Evolutionary conservation across 1,284 basidiomycete species (phyloP), one percentile per base, ranked within the genome.

Genomic region (Erythrobasidium hasegawianum): DNA sequence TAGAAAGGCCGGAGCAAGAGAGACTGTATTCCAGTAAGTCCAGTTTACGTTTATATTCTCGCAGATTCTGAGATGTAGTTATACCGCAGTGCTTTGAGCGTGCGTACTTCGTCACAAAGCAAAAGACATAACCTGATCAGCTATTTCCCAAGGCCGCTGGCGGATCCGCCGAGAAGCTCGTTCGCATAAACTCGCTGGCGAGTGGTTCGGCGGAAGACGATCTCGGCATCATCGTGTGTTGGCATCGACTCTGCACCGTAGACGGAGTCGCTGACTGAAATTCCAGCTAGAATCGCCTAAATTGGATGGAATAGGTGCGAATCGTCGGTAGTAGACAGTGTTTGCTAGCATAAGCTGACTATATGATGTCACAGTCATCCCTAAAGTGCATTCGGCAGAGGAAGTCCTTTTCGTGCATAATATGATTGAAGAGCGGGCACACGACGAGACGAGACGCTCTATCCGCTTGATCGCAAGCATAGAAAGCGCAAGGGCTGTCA

Each of bases 201-300:
- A 88, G 87, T 1, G 82, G 84, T 0, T 85, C 85, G 76, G 91
- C 90, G 71, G 77, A 80, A 53, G 81, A 86, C 2, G 90, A 93
- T 73, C 80, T 92, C 47, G 77, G 81, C 5, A 78, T 84, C 61
- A 82, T 88, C 22, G 90, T 90, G 75, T 76, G 80, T 77, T n/a
- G n/a, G n/a, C n/a, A n/a, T n/a, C n/a, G n/a, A n/a, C n/a, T n/a
- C n/a, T n/a, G n/a, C n/a, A n/a, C n/a, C n/a, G n/a, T 2, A 22
- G 43, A 13, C 18, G 13, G 5, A n/a, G 43, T 24, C 4, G 43
- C 43, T n/a, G 16, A 24, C 43, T 47, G 43, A 11, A 1, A 39
- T 7, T 1, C 16, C 41, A 70, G 72, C 55, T 72, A 13, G 20
- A 43, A 11, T 56, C 62, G 1, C 40, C 40, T 0, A 1, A 56